These are phyloP conservation scores for Lignosus rhinocerotis DNA, from an alignment of 1,284 basidiomycete species.

Conservation along the genomic window DNA sequence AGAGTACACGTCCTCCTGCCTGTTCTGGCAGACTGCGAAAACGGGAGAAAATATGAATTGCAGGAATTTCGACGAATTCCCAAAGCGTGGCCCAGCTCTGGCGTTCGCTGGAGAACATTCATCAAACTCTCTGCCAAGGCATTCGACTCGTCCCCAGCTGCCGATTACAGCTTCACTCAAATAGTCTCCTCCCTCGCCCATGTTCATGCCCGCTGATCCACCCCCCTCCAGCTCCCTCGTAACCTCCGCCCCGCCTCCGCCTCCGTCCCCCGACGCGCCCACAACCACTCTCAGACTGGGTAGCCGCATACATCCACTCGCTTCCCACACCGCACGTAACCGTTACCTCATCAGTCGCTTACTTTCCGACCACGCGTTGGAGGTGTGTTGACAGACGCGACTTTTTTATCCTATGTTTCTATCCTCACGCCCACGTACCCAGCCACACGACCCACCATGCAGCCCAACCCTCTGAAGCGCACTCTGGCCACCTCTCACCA, in stretches of 20 bases:
- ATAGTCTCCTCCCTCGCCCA: conserved; percentile 14
- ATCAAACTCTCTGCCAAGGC: conserved; percentile 19
- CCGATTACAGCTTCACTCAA: conserved; percentile 19
- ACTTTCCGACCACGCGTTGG: conserved; percentile 12
- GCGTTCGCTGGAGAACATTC: conserved; percentile 4
- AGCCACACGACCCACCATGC: conserved; percentile 20
- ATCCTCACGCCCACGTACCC: conserved; percentile 6
- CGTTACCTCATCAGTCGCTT: conserved; percentile 16
- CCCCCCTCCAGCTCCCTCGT: conserved; percentile 3
- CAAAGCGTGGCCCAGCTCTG: background rate
- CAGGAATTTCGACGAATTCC: background rate
- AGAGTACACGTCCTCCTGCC: background rate
- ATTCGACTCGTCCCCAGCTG: background rate
- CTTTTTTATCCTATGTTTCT: conserved; percentile 1
- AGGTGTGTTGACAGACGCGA: conserved; percentile 12
- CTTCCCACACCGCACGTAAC: conserved; percentile 5
- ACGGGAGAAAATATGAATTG: background rate
- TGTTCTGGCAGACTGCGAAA: background rate
- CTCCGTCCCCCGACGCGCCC: conserved; percentile 1
- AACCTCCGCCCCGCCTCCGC: conserved; percentile 1
- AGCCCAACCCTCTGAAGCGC: conserved; percentile 14
- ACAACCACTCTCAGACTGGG: background rate
- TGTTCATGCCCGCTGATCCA: conserved; percentile 22
- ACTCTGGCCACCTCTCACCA: conserved; percentile 17
- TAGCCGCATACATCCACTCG: background rate